Conservation (phyloP, 768 basidiomycete genomes). For the Dioszegia aurantiaca region DNA sequence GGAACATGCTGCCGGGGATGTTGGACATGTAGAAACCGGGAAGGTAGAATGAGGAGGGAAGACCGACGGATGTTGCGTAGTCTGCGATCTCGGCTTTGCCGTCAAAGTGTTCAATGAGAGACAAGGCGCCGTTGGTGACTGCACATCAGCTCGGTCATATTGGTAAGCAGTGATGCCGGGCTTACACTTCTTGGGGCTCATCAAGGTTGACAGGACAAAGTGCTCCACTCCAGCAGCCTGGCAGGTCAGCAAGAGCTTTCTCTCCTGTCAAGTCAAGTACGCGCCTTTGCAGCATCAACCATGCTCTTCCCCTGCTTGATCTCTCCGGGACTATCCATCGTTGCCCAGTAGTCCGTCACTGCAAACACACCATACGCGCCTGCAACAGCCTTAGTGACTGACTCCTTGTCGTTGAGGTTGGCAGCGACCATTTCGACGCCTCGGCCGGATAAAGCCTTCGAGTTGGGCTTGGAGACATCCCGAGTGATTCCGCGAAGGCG, state of each 20-base stretch:
- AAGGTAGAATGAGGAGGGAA: slow-evolving; percentile 23
- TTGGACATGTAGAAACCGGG: slow-evolving; percentile 32
- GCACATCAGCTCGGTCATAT: neutral
- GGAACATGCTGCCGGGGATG: slow-evolving; percentile 16
- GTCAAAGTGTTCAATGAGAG: slow-evolving; percentile 33
- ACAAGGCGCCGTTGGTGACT: slow-evolving; percentile 28
- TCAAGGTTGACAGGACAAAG: slow-evolving; percentile 21
- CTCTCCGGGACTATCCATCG: slow-evolving; percentile 17
- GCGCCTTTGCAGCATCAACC: slow-evolving; percentile 33
- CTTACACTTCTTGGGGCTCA: slow-evolving; percentile 21
- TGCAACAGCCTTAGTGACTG: slow-evolving; percentile 29
- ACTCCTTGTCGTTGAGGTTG: slow-evolving; percentile 25
- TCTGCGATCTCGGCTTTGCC: slow-evolving; percentile 25
- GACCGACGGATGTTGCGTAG: slow-evolving; percentile 21
- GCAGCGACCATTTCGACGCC: slow-evolving; percentile 44
- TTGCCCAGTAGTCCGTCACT: slow-evolving; percentile 28
- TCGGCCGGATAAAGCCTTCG: slow-evolving; percentile 19
- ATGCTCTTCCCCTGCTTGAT: slow-evolving; percentile 30
- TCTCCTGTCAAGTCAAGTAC: neutral
- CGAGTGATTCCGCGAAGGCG: slow-evolving; percentile 37
- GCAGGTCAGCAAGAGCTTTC: neutral
- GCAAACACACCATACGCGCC: slow-evolving; percentile 41
- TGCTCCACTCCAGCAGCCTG: slow-evolving; percentile 21
- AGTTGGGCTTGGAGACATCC: slow-evolving; percentile 29
- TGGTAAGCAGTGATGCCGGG: neutral